Evolutionary conservation across 805 yeast species (phyloP), one percentile per base, ranked within the genome.

Genomic region (Metschnikowia colocasiae): DNA sequence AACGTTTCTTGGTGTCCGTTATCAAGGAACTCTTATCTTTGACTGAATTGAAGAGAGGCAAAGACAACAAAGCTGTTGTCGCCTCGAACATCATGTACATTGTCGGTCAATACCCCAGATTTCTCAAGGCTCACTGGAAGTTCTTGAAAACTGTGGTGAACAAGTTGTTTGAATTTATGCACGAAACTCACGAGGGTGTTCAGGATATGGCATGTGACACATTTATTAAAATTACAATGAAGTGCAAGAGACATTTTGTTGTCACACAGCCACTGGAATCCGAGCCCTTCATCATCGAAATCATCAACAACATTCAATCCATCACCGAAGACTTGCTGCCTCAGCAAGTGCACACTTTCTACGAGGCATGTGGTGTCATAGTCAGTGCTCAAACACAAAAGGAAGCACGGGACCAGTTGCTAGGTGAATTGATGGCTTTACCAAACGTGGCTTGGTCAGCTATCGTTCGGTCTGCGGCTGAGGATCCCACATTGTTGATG

Each of bases 141-240:
- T 94, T 94, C 60, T 73, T 94, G 64, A 92, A 91, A 67, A 94
- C 98, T 0, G 99, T 94, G 37, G 92, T 94, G 51, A 85, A 88
- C 69, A 94, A 94, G 68, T 77, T 94, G 59, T 94, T 94, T 67
- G 99, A 94, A 67, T 94, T 94, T 62, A 94, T 94, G 99, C 98
- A 94, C 73, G 99, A 94, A 76, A 90, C 97, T n/a, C 99, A 94
- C 68, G 99, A 92, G 68, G 99, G 99, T 73, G 99, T 94, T 52
- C 99, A 94, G 72, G 99, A 94, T 68, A 94, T 94, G 99, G 99
- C 99, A 7, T 94, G 99, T 75, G 99, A 94, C 68, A 94, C 99
- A 0, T 94, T 94, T 64, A 92, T 92, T 63, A 94, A 94, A 67
- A 94, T 94, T 65, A 88, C 96, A 19, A 84, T 81, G 57, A 94